Base-by-base conservation (phyloP, 345 rosid genomes). In the Pseudoturritis turrita region DNA sequence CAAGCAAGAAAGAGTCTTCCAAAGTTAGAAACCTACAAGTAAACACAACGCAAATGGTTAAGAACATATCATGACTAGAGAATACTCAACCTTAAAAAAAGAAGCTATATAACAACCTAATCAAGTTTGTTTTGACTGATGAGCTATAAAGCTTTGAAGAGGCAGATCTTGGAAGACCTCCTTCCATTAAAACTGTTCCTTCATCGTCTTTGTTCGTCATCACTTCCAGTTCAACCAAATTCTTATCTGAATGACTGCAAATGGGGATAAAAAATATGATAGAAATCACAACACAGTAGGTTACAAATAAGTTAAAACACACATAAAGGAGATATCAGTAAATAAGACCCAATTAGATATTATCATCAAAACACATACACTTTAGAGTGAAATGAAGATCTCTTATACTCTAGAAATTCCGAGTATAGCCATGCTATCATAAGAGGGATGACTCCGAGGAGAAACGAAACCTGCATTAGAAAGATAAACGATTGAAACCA, bases 1-100 rank as follows among this genome's bases (percentile, higher is more conserved):
- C 99, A 66, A 91, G 84, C 87, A 95, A 82, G 88, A 95, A 91
- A 72, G 93, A 67, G 22, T 89, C 96, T 5, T 95, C 99, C 91
- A 95, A 79, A 6, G 92, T 87, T 79, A 91, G 73, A 75, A 95
- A 95, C 88, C 99, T 95, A 65, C 14, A 72, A 36, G 68, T 5
- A 23, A 4, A 41, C n/a, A 60, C 53, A 33, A 43, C 6, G 15
- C 26, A 43, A 40, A 71, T 33, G 61, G 54, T 77, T 31, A 18
- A 4, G 6, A 47, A 19, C 14, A 19, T 33, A 33, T 14, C 2
- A 0, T 13, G n/a, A 8, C 0, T 12, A 64, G 19, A 49, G 29
- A 72, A 19, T 12, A 36, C 2, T 37, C 59, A 14, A 52, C 17
- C 37, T 33, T 18, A 15, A 2, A 17, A 44, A 61, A 35, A 15